Evolutionary conservation across 176 grass and related monocot species (phyloP).

Genomic region (Rhipidocladum racemiflorum): DNA sequence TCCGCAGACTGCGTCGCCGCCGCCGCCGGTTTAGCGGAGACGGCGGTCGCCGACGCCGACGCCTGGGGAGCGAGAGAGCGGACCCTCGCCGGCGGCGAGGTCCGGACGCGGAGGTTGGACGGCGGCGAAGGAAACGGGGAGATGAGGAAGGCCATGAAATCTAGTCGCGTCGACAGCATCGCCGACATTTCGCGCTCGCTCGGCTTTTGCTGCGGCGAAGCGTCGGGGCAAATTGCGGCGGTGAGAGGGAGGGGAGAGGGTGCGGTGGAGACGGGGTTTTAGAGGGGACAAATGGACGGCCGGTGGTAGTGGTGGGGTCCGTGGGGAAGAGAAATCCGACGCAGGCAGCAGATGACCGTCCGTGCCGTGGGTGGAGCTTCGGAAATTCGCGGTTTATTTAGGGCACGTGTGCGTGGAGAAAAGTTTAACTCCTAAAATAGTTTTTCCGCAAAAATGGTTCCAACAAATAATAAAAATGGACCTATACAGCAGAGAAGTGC

Average conservation of each 20-base stretch:
- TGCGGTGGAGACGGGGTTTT: neutral
- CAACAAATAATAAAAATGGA: no score
- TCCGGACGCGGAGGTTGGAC: neutral
- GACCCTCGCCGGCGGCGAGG: neutral
- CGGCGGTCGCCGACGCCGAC: conserved; percentile 14
- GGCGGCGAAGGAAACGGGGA: neutral
- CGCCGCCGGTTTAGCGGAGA: conserved; percentile 22
- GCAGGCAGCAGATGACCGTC: neutral
- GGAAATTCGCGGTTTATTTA: no score
- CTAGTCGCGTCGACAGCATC: conserved; percentile 24
- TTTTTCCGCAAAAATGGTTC: no score
- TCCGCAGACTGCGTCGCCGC: conserved; percentile 20
- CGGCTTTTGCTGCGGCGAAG: conserved; percentile 20
- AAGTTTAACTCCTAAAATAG: no score
- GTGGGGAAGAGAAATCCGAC: neutral
- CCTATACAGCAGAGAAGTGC: no score
- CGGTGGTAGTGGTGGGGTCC: neutral
- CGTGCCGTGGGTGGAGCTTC: neutral
- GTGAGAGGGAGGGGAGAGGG: neutral
- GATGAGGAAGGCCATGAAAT: neutral
- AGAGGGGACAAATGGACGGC: neutral
- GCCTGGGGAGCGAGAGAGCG: neutral
- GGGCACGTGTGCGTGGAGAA: no score
- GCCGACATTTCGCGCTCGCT: conserved; percentile 20
- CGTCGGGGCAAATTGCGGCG: conserved; percentile 23